Evolutionary conservation across 2,329 filamentous ascomycete genomes (phyloP), one percentile per base, ranked within the genome.

Genomic region (Sarocladium brachiariae): DNA sequence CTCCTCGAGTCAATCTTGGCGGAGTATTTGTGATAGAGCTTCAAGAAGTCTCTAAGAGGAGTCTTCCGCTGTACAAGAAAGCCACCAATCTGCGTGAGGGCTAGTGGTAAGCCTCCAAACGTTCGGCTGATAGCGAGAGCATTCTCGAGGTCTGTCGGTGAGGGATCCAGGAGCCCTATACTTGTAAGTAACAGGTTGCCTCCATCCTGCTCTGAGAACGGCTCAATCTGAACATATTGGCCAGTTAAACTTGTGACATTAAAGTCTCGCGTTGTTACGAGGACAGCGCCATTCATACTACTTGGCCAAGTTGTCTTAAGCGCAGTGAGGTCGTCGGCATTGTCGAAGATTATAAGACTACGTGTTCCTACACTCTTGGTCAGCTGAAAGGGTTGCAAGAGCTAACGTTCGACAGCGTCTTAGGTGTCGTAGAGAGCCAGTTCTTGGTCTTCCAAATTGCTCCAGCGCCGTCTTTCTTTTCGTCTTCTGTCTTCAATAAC

Each of bases 291-390:
- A 31, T 51, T 30, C 13, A 49, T 49, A 35, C 41, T 55, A 10
- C 18, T 50, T 9, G 62, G 63, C 62, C 61, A 64, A 23, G 55
- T 54, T 2, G 51, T 49, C 41, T 54, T 55, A 8, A 65, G 47
- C 19, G 56, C 50, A 13, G 56, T 50, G 4, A 59, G 49, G 33
- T 64, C 58, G 41, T 63, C 61, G 8, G 56, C 61, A 49, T 63
- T 62, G 43, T 65, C 62, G 50, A 64, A 62, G 14, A 63, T 52
- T n/a, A 62, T 33, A 16, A 65, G 56, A 25, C 52, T 58, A 33
- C n/a, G n/a, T n/a, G n/a, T n/a, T n/a, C n/a, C n/a, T n/a, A n/a
- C n/a, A n/a, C n/a, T n/a, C n/a, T n/a, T n/a, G n/a, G n/a, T n/a
- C n/a, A n/a, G n/a, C n/a, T n/a, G n/a, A n/a, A n/a, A n/a, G n/a